phyloP scores from a whole-genome alignment of 176 grass and related monocot species.

The Oryza meyeriana region DNA sequence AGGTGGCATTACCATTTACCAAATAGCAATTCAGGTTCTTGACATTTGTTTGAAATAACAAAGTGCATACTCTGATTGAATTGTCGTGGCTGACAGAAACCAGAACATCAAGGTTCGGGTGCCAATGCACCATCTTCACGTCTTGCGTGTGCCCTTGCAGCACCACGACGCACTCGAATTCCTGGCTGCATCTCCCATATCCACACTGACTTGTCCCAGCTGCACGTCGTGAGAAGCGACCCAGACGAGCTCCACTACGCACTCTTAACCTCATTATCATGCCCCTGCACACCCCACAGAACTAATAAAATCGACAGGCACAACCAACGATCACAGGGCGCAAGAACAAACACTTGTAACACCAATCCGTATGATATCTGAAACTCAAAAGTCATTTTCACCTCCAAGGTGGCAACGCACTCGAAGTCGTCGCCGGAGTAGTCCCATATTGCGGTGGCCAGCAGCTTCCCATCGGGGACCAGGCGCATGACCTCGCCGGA shows the following conservation, averaged over 20 bases:
- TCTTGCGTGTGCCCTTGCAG: conserved; percentile 83
- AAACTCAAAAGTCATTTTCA: conserved; percentile 4
- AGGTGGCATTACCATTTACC: too few species aligned
- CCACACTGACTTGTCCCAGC: conserved; percentile 91
- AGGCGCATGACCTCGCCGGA: conserved; percentile 62
- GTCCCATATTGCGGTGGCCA: conserved; percentile 91
- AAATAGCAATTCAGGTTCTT: too few species aligned
- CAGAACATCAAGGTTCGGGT: conserved; percentile 62
- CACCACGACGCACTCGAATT: conserved; percentile 65
- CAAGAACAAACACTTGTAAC: neutral
- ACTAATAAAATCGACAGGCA: neutral
- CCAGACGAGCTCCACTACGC: conserved; percentile 78
- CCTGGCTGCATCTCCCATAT: conserved; percentile 94
- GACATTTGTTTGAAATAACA: neutral
- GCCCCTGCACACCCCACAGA: conserved; percentile 45
- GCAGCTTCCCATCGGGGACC: conserved; percentile 83
- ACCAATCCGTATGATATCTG: neutral
- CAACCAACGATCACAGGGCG: neutral
- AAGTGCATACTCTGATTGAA: conserved; percentile 56
- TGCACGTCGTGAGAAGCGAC: conserved; percentile 77
- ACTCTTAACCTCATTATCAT: conserved; percentile 96
- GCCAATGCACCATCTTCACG: conserved; percentile 99
- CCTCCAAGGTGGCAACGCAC: conserved; percentile 89
- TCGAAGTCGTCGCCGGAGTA: conserved; percentile 68
- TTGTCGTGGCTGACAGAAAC: conserved; percentile 97